Evolutionary conservation across 2,329 filamentous ascomycete genomes (phyloP).

Genomic region (Chrysoporthe cubensis): DNA sequence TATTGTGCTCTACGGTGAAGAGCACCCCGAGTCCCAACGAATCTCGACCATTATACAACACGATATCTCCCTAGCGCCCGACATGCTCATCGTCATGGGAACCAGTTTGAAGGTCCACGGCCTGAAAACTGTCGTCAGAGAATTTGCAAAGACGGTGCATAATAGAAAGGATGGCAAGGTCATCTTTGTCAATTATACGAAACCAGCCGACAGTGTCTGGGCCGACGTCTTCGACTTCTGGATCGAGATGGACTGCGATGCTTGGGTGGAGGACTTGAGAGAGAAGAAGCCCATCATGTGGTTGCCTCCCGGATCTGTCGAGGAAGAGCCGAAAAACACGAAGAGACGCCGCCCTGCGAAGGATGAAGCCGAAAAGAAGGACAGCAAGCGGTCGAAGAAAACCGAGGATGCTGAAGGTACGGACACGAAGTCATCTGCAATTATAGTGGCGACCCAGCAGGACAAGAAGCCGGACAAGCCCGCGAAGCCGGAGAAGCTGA

Average conservation of each 20-base stretch:
- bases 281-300: constrained; percentile 62
- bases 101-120: constrained; percentile 74
- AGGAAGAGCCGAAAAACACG: constrained; percentile 45
- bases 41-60: constrained; percentile 71
- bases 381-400: constrained; percentile 36
- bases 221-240: constrained; percentile 75
- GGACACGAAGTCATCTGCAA: constrained; percentile 9
- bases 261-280: constrained; percentile 69
- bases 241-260: constrained; percentile 76
- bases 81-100: constrained; percentile 71
- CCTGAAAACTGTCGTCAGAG: constrained; percentile 70
- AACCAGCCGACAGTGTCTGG: constrained; percentile 73
- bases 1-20: constrained; percentile 75
- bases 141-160: constrained; percentile 74
- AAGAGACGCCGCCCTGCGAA: constrained; percentile 38
- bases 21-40: constrained; percentile 69
- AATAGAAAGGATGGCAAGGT: constrained; percentile 66
- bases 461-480: constrained; percentile 22
- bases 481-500: constrained; percentile 31
- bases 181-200: constrained; percentile 74
- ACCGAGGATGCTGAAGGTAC: constrained; percentile 39
- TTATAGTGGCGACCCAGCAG: background rate
- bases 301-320: constrained; percentile 52
- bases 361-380: constrained; percentile 34
- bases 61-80: constrained; percentile 66